These are phyloP conservation scores for Fabrea salina DNA, from an alignment of 169 alveolate species.

Conservation along the genomic window DNA sequence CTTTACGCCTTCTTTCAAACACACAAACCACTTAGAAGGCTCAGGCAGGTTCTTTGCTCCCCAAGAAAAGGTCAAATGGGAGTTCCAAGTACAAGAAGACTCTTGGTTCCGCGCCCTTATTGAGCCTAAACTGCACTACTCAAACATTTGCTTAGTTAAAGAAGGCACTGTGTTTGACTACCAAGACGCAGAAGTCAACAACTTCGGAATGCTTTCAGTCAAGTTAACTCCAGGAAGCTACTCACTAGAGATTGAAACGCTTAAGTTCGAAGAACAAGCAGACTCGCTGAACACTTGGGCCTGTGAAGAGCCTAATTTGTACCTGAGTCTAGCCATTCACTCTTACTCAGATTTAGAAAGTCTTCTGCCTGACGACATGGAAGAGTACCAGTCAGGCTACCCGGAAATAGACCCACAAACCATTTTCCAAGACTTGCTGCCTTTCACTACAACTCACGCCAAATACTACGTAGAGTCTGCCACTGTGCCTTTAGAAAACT, in stretches of 20 bases:
- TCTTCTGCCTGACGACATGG: neutral
- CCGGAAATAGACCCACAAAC: neutral
- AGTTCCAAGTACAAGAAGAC: neutral
- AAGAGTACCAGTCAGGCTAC: neutral
- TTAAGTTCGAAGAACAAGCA: neutral
- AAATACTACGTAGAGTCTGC: neutral
- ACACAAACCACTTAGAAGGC: neutral
- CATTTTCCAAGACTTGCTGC: neutral
- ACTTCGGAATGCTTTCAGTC: neutral
- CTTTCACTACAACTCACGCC: neutral
- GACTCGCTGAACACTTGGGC: neutral
- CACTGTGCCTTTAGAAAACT: neutral
- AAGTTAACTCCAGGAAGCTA: constrained; percentile 8
- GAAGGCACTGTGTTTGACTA: no score
- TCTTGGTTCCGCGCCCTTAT: constrained; percentile 4
- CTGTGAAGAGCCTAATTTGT: constrained; percentile 3
- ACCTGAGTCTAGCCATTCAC: neutral
- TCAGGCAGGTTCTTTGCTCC: constrained; percentile 17
- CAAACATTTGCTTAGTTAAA: neutral
- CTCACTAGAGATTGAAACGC: neutral
- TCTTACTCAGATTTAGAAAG: neutral
- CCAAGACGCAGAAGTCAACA: neutral
- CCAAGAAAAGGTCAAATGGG: neutral
- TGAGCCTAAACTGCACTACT: neutral
- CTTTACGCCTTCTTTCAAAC: constrained; percentile 1